These are phyloP conservation scores for Tardiomyces depauwii DNA, from an alignment of 1,139 yeast species.

Conservation along the genomic window DNA sequence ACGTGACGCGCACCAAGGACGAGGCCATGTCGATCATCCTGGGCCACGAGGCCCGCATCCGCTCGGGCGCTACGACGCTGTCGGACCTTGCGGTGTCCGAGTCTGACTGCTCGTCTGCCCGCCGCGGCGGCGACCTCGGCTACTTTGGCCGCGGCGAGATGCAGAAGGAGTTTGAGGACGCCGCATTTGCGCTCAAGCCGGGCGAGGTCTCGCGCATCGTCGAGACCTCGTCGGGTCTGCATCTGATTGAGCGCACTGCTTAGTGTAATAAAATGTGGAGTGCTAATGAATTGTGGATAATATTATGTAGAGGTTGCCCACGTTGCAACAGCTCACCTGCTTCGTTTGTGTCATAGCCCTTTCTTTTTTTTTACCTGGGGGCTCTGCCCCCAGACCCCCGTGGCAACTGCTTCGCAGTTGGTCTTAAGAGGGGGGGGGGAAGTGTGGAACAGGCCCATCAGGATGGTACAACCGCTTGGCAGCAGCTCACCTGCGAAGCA, in stretches of 20 bases:
- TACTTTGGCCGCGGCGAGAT: constrained; percentile 79
- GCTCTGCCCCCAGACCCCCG: no score
- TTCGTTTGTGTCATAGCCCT: no score
- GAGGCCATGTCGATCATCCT: constrained; percentile 64
- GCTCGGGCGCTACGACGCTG: constrained; percentile 59
- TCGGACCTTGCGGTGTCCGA: constrained; percentile 69
- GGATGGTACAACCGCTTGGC: no score
- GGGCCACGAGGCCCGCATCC: constrained; percentile 47
- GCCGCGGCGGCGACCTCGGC: constrained; percentile 88
- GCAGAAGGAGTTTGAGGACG: constrained; percentile 91
- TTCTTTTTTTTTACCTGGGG: no score
- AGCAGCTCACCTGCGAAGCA: no score
- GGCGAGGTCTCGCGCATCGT: constrained; percentile 79
- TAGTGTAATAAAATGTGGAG: constrained; percentile 17
- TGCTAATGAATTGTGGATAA: no score
- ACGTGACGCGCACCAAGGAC: constrained; percentile 67
- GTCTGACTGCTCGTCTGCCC: constrained; percentile 82
- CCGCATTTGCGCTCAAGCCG: constrained; percentile 67
- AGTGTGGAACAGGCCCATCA: no score
- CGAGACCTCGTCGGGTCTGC: constrained; percentile 88
- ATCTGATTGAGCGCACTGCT: constrained; percentile 75
- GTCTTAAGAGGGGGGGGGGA: no score
- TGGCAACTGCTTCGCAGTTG: no score
- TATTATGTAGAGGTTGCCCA: no score
- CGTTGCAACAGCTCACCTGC: no score